Base-by-base conservation (phyloP, 2,329 filamentous ascomycete genomes). In the Scytalidium sp. region DNA sequence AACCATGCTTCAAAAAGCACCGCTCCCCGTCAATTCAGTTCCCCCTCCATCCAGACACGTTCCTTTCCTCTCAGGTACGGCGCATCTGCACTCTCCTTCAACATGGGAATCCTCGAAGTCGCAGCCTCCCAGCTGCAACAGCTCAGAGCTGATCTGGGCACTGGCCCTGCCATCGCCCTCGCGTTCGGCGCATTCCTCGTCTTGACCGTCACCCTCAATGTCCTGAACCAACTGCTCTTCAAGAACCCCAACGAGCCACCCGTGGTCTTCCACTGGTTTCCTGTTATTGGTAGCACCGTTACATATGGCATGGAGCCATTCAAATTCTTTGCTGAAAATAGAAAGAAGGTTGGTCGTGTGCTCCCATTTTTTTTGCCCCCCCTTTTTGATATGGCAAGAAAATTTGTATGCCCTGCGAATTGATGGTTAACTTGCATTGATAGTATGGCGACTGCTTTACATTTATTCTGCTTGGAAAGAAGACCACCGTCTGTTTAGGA, bases 301-400 rank as follows among this genome's bases (percentile, higher is more conserved):
- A 88, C 83, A 41, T 99, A 97, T 73, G 93, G 93, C 69, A 97
- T 97, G 71, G 90, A 97, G 64, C 93, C 93, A 15, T 92, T 90
- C 64, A 78, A 76, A 46, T 97, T 97, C 79, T 96, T 97, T 75
- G 81, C 80, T 59, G 61, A 77, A 60, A 80, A 84, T 77, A 67
- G 84, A 61, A 77, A 80, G 62, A 95, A 95, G 85, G 88, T 91
- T 63, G 54, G 72, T 67, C 40, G 13, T 36, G 32, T 7, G 13
- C 32, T 36, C 32, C 32, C 13, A 15, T 19, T 13, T 20, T n/a
- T 39, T 43, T 17, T 36, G 19, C 23, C 17, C 23, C 36, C n/a
- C n/a, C n/a, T n/a, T n/a, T n/a, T n/a, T n/a, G n/a, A n/a, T n/a
- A n/a, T n/a, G n/a, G n/a, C n/a, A n/a, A n/a, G n/a, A n/a, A n/a